phyloP scores from a whole-genome alignment of 495 filamentous ascomycete species.

The Aspergillus incahuasiensis region DNA sequence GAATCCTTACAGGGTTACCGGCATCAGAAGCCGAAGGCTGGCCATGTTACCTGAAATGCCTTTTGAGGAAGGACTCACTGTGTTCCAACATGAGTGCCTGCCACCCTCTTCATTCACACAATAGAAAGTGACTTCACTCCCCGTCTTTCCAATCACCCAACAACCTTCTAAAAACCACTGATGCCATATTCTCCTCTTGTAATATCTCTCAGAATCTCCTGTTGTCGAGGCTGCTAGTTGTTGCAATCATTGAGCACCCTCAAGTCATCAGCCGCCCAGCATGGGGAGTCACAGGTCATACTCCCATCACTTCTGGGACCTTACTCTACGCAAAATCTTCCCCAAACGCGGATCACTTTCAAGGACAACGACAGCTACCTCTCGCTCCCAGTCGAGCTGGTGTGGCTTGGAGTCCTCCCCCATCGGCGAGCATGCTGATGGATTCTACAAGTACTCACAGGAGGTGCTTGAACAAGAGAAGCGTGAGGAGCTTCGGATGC shows the following conservation, averaged over 20 bases:
- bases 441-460: slow-evolving; percentile 26
- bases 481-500: background rate
- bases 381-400: slow-evolving; percentile 2
- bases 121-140: background rate
- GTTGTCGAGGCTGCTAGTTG: background rate
- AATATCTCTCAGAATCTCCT: background rate
- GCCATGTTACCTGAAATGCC: background rate
- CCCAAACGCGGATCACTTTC: slow-evolving; percentile 13
- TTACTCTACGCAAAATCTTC: slow-evolving; percentile 15
- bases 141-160: background rate
- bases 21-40: too few relatives aligned
- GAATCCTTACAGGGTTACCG: background rate
- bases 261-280: background rate
- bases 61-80: background rate
- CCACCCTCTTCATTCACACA: background rate
- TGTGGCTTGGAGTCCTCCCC: background rate
- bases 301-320: slow-evolving; percentile 17
- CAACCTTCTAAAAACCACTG: too few relatives aligned
- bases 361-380: background rate
- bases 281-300: slow-evolving; percentile 14
- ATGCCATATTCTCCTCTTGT: background rate
- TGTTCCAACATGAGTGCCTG: background rate
- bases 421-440: slow-evolving; percentile 15
- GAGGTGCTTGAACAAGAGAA: slow-evolving; percentile 18
- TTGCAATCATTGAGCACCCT: background rate